Conservation (phyloP, 305 asterid genomes). For the Fraxinus latifolia region DNA sequence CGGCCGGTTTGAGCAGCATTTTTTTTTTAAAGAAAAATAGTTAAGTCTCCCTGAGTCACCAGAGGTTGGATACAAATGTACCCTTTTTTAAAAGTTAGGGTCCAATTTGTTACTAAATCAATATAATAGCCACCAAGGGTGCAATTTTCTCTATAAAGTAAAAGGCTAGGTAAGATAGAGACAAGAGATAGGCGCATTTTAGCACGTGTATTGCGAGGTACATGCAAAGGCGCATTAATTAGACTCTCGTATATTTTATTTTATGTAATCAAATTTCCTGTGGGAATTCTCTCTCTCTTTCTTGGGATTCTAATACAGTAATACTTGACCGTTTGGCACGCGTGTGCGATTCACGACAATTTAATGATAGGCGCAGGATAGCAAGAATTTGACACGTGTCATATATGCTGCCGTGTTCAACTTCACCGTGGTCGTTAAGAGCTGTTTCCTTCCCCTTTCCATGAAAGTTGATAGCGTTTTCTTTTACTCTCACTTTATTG, state of each 20-base stretch:
- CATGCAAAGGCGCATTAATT: slow-evolving; percentile 33
- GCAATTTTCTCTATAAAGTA: slow-evolving; percentile 22
- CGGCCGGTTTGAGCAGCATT: too few species aligned
- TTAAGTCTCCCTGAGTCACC: too few species aligned
- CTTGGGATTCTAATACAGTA: neutral
- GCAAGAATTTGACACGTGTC: neutral
- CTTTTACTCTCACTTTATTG: neutral
- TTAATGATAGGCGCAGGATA: slow-evolving; percentile 31
- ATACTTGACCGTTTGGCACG: slow-evolving; percentile 34
- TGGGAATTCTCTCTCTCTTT: neutral
- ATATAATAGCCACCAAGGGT: neutral
- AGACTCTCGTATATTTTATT: neutral
- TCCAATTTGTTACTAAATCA: neutral
- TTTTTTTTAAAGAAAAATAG: neutral
- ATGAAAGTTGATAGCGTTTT: neutral
- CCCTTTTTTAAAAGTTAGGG: neutral
- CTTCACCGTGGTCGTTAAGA: neutral
- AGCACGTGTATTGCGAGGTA: slow-evolving; percentile 60
- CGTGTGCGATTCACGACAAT: slow-evolving; percentile 37
- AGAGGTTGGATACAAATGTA: neutral
- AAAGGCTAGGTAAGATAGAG: slow-evolving; percentile 18
- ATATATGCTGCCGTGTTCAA: neutral
- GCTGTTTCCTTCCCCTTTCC: neutral
- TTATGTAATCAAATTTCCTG: neutral
- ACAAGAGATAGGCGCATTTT: slow-evolving; percentile 43